Base-by-base conservation (phyloP, 106 monocot genomes). In the Dendrobium nobile region DNA sequence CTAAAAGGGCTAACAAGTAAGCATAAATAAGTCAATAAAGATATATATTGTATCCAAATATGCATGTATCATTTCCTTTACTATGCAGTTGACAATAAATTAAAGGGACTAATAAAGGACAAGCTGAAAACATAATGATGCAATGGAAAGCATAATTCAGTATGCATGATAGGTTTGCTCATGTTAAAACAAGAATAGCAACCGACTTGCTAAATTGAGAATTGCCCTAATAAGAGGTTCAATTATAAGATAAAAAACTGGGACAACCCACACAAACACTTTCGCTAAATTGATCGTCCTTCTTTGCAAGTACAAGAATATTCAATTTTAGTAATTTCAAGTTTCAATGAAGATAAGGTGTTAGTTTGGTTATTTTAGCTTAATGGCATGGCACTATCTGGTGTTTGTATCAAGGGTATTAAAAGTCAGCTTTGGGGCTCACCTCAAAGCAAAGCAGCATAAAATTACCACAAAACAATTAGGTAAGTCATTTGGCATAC, bases 71-170 rank as follows among this genome's bases (percentile, higher is more conserved):
- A 37, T 0, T 64, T 40, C 2, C 19, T 33, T 48, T n/a, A 19
- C 2, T 11, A 13, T 47, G 24, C 10, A 47, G n/a, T 26, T 10
- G 47, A 45, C 4, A 75, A 76, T 48, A 76, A 76, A 47, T 22
- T 41, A 26, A 47, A 26, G 28, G 76, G 26, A 24, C 26, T 20
- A 44, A 47, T 44, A 75, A 33, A 22, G 24, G 75, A 26, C 22
- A 76, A 47, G 26, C 17, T 48, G 48, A 76, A 47, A 48, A 15
- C 43, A 20, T 75, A 26, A n/a, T 26, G 76, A 76, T 47, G 48
- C 48, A 76, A 47, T 47, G 27, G 13, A 74, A 76, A 76, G 76
- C 27, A 74, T 43, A 74, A 74, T 74, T 74, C 6, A 20, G 43
- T 44, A 42, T 41, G 74, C 20, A 74, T 72, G 40, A 72, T 74